Conservation (phyloP, 1,284 basidiomycete species). For the Ustilago cynodontis region DNA sequence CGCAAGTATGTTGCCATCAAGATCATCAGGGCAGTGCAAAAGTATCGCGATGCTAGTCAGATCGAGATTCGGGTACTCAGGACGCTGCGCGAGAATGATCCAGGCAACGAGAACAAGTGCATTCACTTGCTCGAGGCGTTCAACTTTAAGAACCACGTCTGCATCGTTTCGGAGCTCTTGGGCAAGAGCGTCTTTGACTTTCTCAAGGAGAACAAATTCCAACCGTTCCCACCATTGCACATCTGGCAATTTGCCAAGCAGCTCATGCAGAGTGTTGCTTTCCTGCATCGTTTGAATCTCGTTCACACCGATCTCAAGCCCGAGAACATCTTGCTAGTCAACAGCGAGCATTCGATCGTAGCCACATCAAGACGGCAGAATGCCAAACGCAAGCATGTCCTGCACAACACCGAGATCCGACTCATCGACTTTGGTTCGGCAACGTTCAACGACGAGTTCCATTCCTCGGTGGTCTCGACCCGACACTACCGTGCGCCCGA, state of each 20-base stretch:
- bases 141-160: slow-evolving; percentile 97
- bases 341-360: slow-evolving; percentile 77
- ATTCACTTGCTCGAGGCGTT: slow-evolving; percentile 96
- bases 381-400: slow-evolving; percentile 72
- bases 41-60: slow-evolving; percentile 93
- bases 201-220: slow-evolving; percentile 96
- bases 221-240: slow-evolving; percentile 93
- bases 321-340: slow-evolving; percentile 83
- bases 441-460: slow-evolving; percentile 97
- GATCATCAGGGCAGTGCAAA: slow-evolving; percentile 78
- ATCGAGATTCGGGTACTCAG: slow-evolving; percentile 97
- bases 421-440: slow-evolving; percentile 99
- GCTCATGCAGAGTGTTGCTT: slow-evolving; percentile 91
- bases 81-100: slow-evolving; percentile 90
- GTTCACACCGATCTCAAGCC: slow-evolving; percentile 99
- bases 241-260: slow-evolving; percentile 96
- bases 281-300: slow-evolving; percentile 89
- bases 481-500: slow-evolving; percentile 99
- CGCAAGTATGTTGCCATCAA: slow-evolving; percentile 90
- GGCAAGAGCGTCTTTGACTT: slow-evolving; percentile 99
- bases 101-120: slow-evolving; percentile 91
- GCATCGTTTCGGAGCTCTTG: slow-evolving; percentile 93
- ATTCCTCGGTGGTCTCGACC: slow-evolving; percentile 96
- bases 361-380: slow-evolving; percentile 56
- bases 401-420: slow-evolving; percentile 90